phyloP scores from a whole-genome alignment of 2,329 filamentous ascomycete genomes.

The Anisogramma anomala region DNA sequence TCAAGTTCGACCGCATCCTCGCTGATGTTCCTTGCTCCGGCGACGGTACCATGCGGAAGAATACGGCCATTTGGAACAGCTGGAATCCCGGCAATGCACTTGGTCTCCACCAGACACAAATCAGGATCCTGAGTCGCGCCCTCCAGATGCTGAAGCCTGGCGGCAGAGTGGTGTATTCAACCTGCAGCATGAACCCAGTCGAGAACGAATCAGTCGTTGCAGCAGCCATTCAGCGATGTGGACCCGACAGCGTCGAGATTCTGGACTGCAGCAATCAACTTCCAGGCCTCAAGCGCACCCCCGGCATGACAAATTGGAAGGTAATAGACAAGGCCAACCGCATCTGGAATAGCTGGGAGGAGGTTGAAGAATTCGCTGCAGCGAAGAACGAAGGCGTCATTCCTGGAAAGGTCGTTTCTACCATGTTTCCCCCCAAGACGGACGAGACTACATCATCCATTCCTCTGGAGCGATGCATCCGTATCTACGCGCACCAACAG shows the following conservation, averaged over 20 bases:
- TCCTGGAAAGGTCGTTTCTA: conserved; percentile 60
- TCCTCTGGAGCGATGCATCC: conserved; percentile 80
- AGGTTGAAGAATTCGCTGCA: conserved; percentile 56
- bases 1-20: conserved; percentile 94
- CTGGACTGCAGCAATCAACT: conserved; percentile 73
- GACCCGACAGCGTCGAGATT: conserved; percentile 67
- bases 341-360: conserved; percentile 71
- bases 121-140: conserved; percentile 79
- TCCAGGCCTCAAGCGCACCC: conserved; percentile 60
- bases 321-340: conserved; percentile 79
- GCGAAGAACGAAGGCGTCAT: conserved; percentile 44
- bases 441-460: conserved; percentile 46
- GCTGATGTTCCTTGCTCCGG: conserved; percentile 96
- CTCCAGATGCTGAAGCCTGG: conserved; percentile 94
- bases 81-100: conserved; percentile 83
- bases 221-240: conserved; percentile 80
- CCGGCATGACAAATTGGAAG: conserved; percentile 73
- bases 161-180: conserved; percentile 91
- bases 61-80: conserved; percentile 85
- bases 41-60: conserved; percentile 89
- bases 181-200: conserved; percentile 96
- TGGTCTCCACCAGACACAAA: conserved; percentile 76
- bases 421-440: conserved; percentile 67
- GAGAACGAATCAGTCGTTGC: conserved; percentile 92
- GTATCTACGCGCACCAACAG: conserved; percentile 89